phyloP scores from a whole-genome alignment of 1,284 basidiomycete genomes.

The Stereum hirsutum region DNA sequence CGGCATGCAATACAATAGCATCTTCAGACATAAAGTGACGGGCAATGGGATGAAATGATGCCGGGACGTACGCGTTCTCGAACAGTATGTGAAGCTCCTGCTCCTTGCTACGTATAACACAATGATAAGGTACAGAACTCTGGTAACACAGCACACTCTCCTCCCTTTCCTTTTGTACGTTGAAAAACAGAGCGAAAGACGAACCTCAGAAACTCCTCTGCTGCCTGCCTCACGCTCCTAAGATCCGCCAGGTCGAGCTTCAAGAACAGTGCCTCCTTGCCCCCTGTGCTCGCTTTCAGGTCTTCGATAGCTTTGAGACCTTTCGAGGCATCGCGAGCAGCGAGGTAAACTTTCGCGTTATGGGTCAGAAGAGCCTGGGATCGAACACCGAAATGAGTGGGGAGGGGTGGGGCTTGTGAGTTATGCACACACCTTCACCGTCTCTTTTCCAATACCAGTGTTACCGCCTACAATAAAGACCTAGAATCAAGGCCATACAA shows the following conservation, averaged over 20 bases:
- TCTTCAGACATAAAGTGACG: neutral
- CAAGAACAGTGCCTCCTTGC: neutral
- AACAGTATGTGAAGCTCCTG: conserved; percentile 23
- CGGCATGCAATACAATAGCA: neutral
- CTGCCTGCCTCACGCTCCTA: neutral
- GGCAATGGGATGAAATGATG: neutral
- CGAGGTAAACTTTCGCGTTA: conserved; percentile 4
- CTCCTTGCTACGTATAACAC: conserved; percentile 20
- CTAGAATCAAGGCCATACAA: too few relatives aligned
- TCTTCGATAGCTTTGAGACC: neutral
- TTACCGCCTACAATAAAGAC: too few relatives aligned
- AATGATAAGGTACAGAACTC: neutral
- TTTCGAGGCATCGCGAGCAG: neutral
- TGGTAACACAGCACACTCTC: too few relatives aligned
- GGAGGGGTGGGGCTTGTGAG: too few relatives aligned
- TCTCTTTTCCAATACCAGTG: neutral
- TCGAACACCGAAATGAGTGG: neutral
- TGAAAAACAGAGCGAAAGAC: conserved; percentile 5
- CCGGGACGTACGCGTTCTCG: conserved; percentile 25
- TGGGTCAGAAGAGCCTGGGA: conserved; percentile 3
- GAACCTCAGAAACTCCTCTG: conserved; percentile 28
- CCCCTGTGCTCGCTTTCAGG: neutral
- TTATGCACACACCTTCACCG: neutral
- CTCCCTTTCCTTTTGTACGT: too few relatives aligned
- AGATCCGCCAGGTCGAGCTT: neutral